Percentiles rank a stretch among this genome's conserved stretches.
phyloP scores from a whole-genome alignment of 495 filamentous ascomycete genomes.

The Bathelium albidoporum region DNA sequence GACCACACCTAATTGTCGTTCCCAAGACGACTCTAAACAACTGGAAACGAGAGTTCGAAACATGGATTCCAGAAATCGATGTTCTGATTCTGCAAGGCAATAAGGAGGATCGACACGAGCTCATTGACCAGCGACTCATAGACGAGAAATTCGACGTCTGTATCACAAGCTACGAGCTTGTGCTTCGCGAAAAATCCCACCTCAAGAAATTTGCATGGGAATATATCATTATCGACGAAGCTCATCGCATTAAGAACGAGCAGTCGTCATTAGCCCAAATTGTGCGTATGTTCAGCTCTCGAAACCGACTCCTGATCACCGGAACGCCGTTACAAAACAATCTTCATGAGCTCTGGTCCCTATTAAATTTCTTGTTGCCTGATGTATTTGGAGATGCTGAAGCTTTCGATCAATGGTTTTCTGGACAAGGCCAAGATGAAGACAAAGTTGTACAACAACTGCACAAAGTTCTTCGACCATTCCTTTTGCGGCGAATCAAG shows the following conservation, averaged over 20 bases:
- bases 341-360: constrained; percentile 96
- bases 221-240: constrained; percentile 99
- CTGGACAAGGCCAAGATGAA: constrained; percentile 74
- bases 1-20: constrained; percentile 88
- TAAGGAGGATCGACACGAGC: constrained; percentile 79
- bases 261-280: constrained; percentile 95
- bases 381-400: constrained; percentile 97
- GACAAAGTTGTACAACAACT: constrained; percentile 96
- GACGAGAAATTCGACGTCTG: constrained; percentile 91
- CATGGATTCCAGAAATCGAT: constrained; percentile 92
- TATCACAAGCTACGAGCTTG: constrained; percentile 95
- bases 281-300: constrained; percentile 91
- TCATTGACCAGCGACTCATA: constrained; percentile 84
- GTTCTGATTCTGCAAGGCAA: constrained; percentile 90
- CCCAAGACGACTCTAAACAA: constrained; percentile 98
- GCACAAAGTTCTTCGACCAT: constrained; percentile 85
- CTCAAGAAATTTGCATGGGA: constrained; percentile 99
- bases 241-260: constrained; percentile 99
- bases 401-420: constrained; percentile 99
- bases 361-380: constrained; percentile 92
- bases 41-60: constrained; percentile 89
- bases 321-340: constrained; percentile 98
- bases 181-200: constrained; percentile 88
- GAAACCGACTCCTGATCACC: constrained; percentile 91
- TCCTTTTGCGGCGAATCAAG: constrained; percentile 93